Percentiles rank a stretch among this genome's conserved stretches.
Conservation (phyloP, 345 rosid genomes). For the Murraya paniculata region DNA sequence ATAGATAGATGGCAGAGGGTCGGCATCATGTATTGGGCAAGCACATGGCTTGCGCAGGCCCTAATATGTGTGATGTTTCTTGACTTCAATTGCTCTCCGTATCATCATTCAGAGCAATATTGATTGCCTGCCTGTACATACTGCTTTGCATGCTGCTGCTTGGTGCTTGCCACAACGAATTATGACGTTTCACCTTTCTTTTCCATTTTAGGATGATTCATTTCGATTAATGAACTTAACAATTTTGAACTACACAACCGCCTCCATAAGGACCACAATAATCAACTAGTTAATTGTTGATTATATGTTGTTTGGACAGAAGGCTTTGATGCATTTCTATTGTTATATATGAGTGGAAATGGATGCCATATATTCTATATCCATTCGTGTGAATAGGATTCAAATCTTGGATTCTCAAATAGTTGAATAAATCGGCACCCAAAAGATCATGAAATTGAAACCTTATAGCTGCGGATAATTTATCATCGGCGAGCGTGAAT, state of each 20-base stretch:
- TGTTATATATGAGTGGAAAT: background rate
- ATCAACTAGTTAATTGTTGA: too few relatives aligned
- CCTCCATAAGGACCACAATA: too few relatives aligned
- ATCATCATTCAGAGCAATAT: background rate
- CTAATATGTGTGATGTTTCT: slow-evolving; percentile 2
- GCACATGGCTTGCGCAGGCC: slow-evolving; percentile 18
- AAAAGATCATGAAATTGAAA: too few relatives aligned
- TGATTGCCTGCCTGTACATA: background rate
- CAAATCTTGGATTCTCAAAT: too few relatives aligned
- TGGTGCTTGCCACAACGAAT: background rate
- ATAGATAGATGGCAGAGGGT: background rate
- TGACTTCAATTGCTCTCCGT: background rate
- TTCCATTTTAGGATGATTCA: too few relatives aligned
- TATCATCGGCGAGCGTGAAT: background rate
- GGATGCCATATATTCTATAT: background rate
- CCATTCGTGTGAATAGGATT: too few relatives aligned
- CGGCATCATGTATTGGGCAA: background rate
- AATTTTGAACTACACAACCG: too few relatives aligned
- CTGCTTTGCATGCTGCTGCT: background rate
- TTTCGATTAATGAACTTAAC: too few relatives aligned
- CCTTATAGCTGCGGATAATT: too few relatives aligned
- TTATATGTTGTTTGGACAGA: background rate
- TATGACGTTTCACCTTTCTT: too few relatives aligned
- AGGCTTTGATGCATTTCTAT: background rate
- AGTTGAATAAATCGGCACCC: too few relatives aligned